These are phyloP conservation scores for Syzygium syzygioides DNA, from an alignment of 441 rosid genomes.

Conservation along the genomic window DNA sequence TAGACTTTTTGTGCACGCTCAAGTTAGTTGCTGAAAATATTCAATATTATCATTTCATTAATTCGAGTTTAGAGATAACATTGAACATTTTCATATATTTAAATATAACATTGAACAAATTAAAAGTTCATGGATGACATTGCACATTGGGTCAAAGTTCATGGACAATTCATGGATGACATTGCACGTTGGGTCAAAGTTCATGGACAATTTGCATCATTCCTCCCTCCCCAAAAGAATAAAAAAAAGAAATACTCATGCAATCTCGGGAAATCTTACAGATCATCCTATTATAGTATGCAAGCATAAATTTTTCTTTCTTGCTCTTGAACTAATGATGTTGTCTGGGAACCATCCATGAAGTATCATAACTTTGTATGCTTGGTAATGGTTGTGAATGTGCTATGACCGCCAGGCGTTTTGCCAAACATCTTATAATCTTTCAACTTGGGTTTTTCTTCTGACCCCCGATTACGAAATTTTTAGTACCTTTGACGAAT, in stretches of 20 bases:
- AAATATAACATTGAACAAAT: too few relatives aligned
- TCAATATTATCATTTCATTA: too few relatives aligned
- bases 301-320: neutral
- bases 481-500: neutral
- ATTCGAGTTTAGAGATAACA: too few relatives aligned
- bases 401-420: rapidly evolving
- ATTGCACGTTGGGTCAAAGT: too few relatives aligned
- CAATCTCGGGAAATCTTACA: neutral
- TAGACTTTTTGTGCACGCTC: too few relatives aligned
- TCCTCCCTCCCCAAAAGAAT: too few relatives aligned
- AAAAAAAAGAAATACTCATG: neutral
- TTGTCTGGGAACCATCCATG: neutral
- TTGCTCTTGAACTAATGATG: neutral
- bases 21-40: too few relatives aligned
- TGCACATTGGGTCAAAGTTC: too few relatives aligned
- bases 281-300: neutral
- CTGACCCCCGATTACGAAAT: neutral
- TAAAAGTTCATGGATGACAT: too few relatives aligned
- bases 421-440: neutral
- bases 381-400: neutral
- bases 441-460: neutral
- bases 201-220: too few relatives aligned
- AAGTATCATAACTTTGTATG: neutral
- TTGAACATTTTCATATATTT: too few relatives aligned
- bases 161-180: too few relatives aligned